Percentiles rank a stretch among this genome's conserved stretches.
Conservation (phyloP, 164 flowering plant species). For the Umbellularia californica region DNA sequence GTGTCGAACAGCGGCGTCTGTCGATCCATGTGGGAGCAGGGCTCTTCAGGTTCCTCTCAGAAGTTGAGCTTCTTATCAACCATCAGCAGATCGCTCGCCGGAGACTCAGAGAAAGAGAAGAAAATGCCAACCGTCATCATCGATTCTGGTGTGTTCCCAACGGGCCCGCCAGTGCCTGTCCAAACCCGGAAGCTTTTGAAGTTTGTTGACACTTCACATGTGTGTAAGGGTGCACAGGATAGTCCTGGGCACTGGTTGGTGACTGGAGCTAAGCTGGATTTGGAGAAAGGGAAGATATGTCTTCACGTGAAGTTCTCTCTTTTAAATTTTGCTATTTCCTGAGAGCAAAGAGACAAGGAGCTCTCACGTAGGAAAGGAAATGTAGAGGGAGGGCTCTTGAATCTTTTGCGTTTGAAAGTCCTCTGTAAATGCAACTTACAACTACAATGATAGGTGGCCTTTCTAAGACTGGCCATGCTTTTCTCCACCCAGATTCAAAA, state of each 20-base stretch:
- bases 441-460: not conserved
- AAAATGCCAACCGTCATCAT: slow-evolving; percentile 29
- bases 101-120: slow-evolving; percentile 34
- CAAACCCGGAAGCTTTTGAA: slow-evolving; percentile 45
- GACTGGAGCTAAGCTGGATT: slow-evolving; percentile 68
- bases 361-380: not conserved
- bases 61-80: slow-evolving; percentile 46
- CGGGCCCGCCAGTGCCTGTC: slow-evolving; percentile 60
- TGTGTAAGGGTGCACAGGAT: slow-evolving; percentile 69
- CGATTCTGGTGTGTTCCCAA: slow-evolving; percentile 64
- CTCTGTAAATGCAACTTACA: not conserved
- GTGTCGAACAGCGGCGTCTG: slow-evolving; percentile 28
- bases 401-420: not conserved
- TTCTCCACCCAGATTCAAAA: too few relatives aligned
- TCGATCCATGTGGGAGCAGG: slow-evolving; percentile 45
- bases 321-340: not conserved
- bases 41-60: slow-evolving; percentile 35
- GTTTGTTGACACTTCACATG: slow-evolving; percentile 54
- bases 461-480: not conserved
- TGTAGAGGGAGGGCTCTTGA: not conserved
- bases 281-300: slow-evolving; percentile 67
- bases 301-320: slow-evolving; percentile 69
- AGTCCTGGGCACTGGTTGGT: slow-evolving; percentile 86
- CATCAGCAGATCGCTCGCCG: slow-evolving; percentile 33
- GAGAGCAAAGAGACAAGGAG: not conserved